phyloP scores from a whole-genome alignment of 441 rosid genomes.

The Pelargonium australe region DNA sequence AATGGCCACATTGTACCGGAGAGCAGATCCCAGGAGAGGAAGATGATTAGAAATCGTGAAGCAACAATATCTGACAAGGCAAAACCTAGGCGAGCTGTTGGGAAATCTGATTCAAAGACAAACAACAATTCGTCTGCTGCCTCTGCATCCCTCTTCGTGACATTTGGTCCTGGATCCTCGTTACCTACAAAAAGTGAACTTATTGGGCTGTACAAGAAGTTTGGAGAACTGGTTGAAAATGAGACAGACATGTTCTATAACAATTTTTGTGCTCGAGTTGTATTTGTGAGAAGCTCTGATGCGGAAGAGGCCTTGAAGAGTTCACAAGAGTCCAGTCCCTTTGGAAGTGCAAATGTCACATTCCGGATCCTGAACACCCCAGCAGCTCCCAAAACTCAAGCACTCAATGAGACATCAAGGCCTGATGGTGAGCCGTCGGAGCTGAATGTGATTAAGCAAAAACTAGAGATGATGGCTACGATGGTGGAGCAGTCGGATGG shows the following conservation, averaged over 20 bases:
- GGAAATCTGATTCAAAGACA: constrained; percentile 23
- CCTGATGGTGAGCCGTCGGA: constrained; percentile 19
- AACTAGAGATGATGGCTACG: constrained; percentile 37
- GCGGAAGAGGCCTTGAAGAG: constrained; percentile 17
- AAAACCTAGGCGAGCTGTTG: constrained; percentile 26
- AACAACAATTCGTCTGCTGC: constrained; percentile 12
- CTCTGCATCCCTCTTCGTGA: not conserved
- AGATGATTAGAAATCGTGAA: constrained; percentile 20
- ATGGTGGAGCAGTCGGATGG: constrained; percentile 40
- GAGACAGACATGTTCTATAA: constrained; percentile 16
- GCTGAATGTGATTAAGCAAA: constrained; percentile 34
- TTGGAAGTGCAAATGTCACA: constrained; percentile 14
- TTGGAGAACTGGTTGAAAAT: constrained; percentile 1
- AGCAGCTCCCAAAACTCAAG: constrained; percentile 9
- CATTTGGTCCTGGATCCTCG: constrained; percentile 6
- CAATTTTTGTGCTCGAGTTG: constrained; percentile 14
- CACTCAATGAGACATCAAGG: constrained; percentile 16
- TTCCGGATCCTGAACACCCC: constrained; percentile 7
- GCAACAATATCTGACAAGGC: constrained; percentile 23
- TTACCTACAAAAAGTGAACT: not conserved
- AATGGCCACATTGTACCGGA: constrained; percentile 17
- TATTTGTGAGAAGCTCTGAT: constrained; percentile 15
- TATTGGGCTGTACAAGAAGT: not conserved
- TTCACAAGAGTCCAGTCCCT: constrained; percentile 15
- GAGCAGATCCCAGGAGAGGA: constrained; percentile 18